Evolutionary conservation across 2,329 filamentous ascomycete genomes (phyloP).

Genomic region (Simplicillium sp.): DNA sequence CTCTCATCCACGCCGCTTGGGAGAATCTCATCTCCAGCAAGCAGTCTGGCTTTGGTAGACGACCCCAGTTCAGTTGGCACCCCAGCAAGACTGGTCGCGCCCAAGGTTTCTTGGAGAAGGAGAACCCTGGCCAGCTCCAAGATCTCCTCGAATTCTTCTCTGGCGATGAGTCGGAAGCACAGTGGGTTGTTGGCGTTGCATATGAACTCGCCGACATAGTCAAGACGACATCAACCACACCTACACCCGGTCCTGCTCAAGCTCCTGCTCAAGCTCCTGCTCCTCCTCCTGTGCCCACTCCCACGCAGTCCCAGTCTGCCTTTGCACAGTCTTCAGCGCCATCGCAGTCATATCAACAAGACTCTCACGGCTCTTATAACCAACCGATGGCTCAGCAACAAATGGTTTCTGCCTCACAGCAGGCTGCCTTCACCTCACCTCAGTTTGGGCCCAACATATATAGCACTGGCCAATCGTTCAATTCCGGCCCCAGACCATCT

Average conservation of each 20-base stretch:
- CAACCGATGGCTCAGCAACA: slow-evolving; percentile 21
- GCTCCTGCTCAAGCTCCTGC: slow-evolving; percentile 14
- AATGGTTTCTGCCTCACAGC: slow-evolving; percentile 13
- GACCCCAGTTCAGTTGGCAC: slow-evolving; percentile 56
- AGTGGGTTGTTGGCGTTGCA: slow-evolving; percentile 47
- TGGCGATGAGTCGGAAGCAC: slow-evolving; percentile 44
- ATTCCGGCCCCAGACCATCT: slow-evolving; percentile 16
- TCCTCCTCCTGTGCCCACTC: slow-evolving; percentile 7
- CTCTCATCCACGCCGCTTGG: slow-evolving; percentile 52
- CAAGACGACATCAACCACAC: slow-evolving; percentile 21
- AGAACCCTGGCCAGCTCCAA: slow-evolving; percentile 52
- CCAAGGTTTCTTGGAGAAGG: slow-evolving; percentile 51
- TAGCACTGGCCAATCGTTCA: slow-evolving; percentile 20
- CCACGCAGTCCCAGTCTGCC: too few species aligned
- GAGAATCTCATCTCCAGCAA: slow-evolving; percentile 42
- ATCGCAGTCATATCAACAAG: slow-evolving; percentile 10
- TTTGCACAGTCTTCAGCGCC: too few species aligned
- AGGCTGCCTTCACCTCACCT: slow-evolving; percentile 13
- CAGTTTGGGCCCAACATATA: slow-evolving; percentile 22
- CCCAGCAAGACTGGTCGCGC: slow-evolving; percentile 45
- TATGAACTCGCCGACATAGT: slow-evolving; percentile 45
- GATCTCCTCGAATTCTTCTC: slow-evolving; percentile 58
- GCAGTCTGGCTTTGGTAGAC: slow-evolving; percentile 44
- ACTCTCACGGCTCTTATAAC: slow-evolving; percentile 19
- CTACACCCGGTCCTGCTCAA: slow-evolving; percentile 20